Percentiles rank a stretch among this genome's conserved stretches.
Evolutionary conservation across 345 rosid species (phyloP).

Genomic region (Euphorbia lathyris): DNA sequence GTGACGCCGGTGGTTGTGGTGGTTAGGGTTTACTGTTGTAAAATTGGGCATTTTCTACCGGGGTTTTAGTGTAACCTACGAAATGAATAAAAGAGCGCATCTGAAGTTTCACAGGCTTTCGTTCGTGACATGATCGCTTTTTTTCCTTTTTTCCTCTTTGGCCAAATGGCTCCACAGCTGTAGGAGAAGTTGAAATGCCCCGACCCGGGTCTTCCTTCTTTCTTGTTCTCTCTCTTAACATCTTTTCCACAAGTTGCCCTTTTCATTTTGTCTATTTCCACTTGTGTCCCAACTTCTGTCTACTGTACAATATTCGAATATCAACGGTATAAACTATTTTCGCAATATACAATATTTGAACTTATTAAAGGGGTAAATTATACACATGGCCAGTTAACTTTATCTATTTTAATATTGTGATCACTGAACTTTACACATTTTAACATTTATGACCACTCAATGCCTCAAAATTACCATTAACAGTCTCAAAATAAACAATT

Average conservation of each 20-base stretch:
- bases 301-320: not conserved
- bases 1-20: conserved; percentile 19
- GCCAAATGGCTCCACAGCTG: conserved; percentile 16
- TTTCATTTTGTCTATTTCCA: not conserved
- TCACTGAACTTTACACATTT: too few relatives aligned
- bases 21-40: conserved; percentile 38
- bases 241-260: not conserved
- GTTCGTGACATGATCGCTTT: not conserved
- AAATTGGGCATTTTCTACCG: conserved; percentile 25
- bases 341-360: too few relatives aligned
- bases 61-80: not conserved
- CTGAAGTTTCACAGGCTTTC: not conserved
- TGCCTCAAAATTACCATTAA: too few relatives aligned
- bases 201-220: not conserved
- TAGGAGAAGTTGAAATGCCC: conserved; percentile 22
- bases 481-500: too few relatives aligned
- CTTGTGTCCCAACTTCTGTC: conserved; percentile 7
- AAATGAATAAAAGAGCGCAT: too few relatives aligned
- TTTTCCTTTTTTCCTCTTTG: too few relatives aligned
- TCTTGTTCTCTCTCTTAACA: not conserved
- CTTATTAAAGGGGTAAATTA: too few relatives aligned
- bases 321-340: not conserved
- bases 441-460: too few relatives aligned
- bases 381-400: too few relatives aligned
- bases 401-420: too few relatives aligned